Evolutionary conservation across 352 stramenopile species (phyloP).

Genomic region (Lagenidium giganteum): DNA sequence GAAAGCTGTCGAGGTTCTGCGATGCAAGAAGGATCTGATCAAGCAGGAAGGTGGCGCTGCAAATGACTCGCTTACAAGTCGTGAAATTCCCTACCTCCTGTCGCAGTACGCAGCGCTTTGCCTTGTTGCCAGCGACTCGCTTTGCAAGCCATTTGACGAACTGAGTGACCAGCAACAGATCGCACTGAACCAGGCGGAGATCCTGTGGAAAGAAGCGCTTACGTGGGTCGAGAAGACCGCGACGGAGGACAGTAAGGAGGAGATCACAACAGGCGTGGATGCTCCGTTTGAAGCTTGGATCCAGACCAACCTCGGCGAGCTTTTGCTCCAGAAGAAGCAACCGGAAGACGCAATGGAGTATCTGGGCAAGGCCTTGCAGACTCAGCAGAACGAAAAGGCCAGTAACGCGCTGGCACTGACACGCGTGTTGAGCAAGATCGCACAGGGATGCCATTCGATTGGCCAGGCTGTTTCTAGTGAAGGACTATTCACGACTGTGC

Average conservation of each 20-base stretch:
- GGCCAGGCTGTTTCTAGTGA: constrained; percentile 56
- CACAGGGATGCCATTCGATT: constrained; percentile 35
- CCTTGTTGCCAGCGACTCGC: constrained; percentile 22
- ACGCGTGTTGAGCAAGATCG: constrained; percentile 48
- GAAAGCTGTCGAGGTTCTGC: constrained; percentile 31
- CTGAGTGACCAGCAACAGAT: constrained; percentile 25
- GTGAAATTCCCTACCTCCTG: constrained; percentile 51
- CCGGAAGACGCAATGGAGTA: constrained; percentile 54
- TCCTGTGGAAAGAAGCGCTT: constrained; percentile 48
- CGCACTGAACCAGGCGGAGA: constrained; percentile 48
- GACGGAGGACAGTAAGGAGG: constrained; percentile 29
- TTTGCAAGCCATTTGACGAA: constrained; percentile 16
- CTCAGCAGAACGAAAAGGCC: constrained; percentile 34
- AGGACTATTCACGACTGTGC: constrained; percentile 47
- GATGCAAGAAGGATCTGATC: constrained; percentile 44
- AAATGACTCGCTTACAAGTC: constrained; percentile 35
- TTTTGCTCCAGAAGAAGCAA: constrained; percentile 40
- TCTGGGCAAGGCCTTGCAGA: constrained; percentile 43
- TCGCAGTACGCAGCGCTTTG: constrained; percentile 55
- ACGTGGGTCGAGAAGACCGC: constrained; percentile 39
- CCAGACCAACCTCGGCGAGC: constrained; percentile 48
- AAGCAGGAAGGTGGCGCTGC: constrained; percentile 20
- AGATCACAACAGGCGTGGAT: constrained; percentile 33
- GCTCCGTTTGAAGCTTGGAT: constrained; percentile 44
- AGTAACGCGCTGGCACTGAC: constrained; percentile 35